Percentiles rank a stretch among this genome's conserved stretches.
phyloP scores from a whole-genome alignment of 192 early-diverging fungal species.

The Umbelopsis sp. region DNA sequence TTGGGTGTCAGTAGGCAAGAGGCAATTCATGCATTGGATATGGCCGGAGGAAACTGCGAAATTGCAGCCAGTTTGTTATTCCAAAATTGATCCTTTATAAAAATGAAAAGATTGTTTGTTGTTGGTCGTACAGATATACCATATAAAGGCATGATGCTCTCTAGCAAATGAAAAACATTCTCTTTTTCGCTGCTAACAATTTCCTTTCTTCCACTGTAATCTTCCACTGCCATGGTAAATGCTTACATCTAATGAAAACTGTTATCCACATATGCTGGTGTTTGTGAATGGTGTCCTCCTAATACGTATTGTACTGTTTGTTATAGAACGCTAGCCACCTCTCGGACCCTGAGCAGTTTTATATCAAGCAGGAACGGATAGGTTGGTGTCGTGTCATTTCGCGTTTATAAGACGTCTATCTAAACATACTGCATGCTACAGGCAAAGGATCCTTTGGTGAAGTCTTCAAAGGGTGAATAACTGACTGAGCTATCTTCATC shows the following conservation, averaged over 20 bases:
- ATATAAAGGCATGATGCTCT: conserved; percentile 18
- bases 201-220: conserved; percentile 5
- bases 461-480: conserved; percentile 77
- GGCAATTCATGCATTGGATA: conserved; percentile 80
- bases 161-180: conserved; percentile 6
- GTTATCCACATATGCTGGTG: background rate
- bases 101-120: conserved; percentile 29
- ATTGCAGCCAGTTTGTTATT: conserved; percentile 88
- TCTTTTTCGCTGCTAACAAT: conserved; percentile 9
- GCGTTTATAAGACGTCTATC: background rate
- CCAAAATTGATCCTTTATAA: conserved; percentile 30
- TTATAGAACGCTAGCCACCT: conserved; percentile 35
- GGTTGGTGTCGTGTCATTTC: conserved; percentile 45
- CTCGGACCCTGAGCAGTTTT: conserved; percentile 66
- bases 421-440: conserved; percentile 14
- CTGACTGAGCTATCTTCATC: background rate
- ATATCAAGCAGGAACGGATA: conserved; percentile 69
- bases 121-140: conserved; percentile 21
- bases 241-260: background rate
- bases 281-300: background rate
- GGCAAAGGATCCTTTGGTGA: conserved; percentile 83
- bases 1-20: conserved; percentile 80
- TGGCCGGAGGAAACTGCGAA: conserved; percentile 83
- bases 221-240: conserved; percentile 11
- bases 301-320: background rate